Base-by-base conservation (phyloP, 257 asterid genomes). In the Solanum medicagineum region DNA sequence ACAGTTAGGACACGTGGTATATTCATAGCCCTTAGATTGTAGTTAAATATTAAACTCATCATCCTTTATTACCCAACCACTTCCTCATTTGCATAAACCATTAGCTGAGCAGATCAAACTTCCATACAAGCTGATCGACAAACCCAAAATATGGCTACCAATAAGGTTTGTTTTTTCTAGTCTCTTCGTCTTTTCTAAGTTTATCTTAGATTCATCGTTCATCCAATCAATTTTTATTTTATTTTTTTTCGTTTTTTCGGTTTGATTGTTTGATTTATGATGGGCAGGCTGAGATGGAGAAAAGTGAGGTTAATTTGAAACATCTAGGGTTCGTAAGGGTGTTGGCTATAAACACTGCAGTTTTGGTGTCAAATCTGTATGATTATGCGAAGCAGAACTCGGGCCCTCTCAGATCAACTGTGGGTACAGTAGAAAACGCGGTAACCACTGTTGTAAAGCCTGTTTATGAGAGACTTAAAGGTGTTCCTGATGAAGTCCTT, bases 351-450 rank as follows among this genome's bases (percentile, higher is more conserved):
- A 91, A 91, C 92, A 90, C 94, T 49, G 92, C 84, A 47, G 92
- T 91, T 22, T 53, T 90, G 85, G 86, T 89, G 20, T 86, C 93
- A 42, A 81, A 87, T 88, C 87, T 96, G 69, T 96, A 93, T 88
- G 94, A 56, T 10, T 91, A 80, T 84, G 96, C 93, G 14, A 96
- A 93, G 88, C 90, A 89, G 53, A 96, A 90, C 62, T 91, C 94
- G 9, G 97, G 98, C 56, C 75, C 97, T 44, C 89, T 94, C 44
- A 96, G 91, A 92, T 87, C 98, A 80, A 83, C 92, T 20, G 77
- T 94, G 10, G 91, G 69, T 10, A 86, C 85, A 5, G 95, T 93
- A 24, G 98, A 96, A 71, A 90, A 91, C 77, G 91, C 96, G 85
- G 98, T 93, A 7, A 75, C 91, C 0, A 83, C 93, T 16, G 94